Evolutionary conservation across 139 green algal species (phyloP).

Genomic region (Chlamydomonas asymmetrica): DNA sequence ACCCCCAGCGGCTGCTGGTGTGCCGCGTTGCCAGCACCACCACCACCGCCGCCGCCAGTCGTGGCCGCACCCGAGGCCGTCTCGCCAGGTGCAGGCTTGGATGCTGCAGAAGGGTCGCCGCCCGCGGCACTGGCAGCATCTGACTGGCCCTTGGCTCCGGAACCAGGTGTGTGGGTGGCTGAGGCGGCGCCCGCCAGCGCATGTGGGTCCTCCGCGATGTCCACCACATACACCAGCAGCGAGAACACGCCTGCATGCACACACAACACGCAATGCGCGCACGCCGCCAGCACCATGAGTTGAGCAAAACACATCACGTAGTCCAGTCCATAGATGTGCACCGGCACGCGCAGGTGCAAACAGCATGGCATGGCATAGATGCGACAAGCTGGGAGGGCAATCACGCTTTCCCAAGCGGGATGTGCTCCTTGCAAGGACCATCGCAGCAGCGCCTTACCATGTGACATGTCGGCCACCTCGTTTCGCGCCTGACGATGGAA

Average conservation of each 20-base stretch:
- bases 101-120: too few relatives aligned
- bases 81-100: too few relatives aligned
- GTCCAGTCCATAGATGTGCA: neutral
- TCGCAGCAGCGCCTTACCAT: slow-evolving; percentile 15
- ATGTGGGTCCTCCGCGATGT: too few relatives aligned
- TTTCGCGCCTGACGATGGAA: neutral
- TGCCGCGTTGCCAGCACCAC: too few relatives aligned
- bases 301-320: neutral
- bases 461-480: slow-evolving; percentile 17
- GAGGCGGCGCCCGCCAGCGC: too few relatives aligned
- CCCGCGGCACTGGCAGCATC: too few relatives aligned
- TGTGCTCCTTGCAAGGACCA: neutral
- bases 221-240: slow-evolving; percentile 14
- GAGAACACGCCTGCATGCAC: slow-evolving; percentile 12
- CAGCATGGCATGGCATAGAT: neutral
- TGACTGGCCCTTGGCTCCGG: too few relatives aligned
- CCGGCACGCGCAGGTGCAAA: neutral
- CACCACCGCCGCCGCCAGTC: too few relatives aligned
- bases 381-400: neutral
- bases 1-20: neutral
- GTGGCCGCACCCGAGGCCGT: too few relatives aligned
- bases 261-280: neutral
- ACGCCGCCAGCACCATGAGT: neutral
- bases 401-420: neutral
- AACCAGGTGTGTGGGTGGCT: too few relatives aligned